Base-by-base conservation (phyloP, 805 yeast genomes). In the Candida xyloterini region DNA sequence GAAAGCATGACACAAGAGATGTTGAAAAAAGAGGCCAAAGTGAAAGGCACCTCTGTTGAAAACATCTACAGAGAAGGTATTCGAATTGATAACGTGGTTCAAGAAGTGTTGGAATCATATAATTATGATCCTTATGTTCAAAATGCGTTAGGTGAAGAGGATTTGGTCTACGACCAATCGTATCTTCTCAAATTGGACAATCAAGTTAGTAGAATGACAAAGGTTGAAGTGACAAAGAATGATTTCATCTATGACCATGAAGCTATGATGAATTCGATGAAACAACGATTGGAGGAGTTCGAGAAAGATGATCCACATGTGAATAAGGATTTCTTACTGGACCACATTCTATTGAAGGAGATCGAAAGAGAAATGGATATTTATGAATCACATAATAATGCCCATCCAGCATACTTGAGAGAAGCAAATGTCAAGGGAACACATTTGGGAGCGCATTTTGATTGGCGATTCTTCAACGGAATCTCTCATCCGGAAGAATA, bases 381-480 rank as follows among this genome's bases (percentile, higher is more conserved):
- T 3, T 45, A 36, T 28, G 43, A 34, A 14, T 9, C 27, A 3
- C 29, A 40, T 21, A 45, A 43, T 13, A 40, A 44, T 20, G 11
- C 15, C 11, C 48, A 40, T 38, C 42, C 46, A 7, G 59, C 69
- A 33, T 63, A 66, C 50, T 63, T 70, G 44, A 56, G 60, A 37
- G 76, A 71, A 50, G 67, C 73, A 5, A 35, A 49, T 23, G 18
- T 47, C 41, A 45, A 38, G 15, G 27, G 33, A 11, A 51, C 52
- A 6, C 35, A 15, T 3, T 36, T 25, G 15, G 70, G 70, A 4
- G 44, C 46, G 21, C 81, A 76, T 52, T 71, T 72, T 46, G 82
- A 78, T 51, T 71, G 74, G 70, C 59, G 79, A 34, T 77, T 76
- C 46, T 76, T 74, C 60, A 69, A 68, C 40, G 77, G 74, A 51